Evolutionary conservation across 1,284 basidiomycete genomes (phyloP), one percentile per base, ranked within the genome.

Genomic region (Xerocomus minutiporus): DNA sequence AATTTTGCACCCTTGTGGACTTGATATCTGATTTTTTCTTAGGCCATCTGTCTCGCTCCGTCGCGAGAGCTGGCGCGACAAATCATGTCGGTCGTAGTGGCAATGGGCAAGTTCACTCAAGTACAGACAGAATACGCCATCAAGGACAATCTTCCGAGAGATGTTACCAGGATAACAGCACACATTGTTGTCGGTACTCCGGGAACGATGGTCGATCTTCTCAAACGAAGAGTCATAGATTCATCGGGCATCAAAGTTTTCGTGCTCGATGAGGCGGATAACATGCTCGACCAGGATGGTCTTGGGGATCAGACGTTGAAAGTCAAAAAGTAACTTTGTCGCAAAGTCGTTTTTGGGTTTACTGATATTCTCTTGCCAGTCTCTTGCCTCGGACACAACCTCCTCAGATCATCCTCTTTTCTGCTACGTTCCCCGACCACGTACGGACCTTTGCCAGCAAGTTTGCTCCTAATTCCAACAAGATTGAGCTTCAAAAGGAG

Each of bases 211-310:
- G 81, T 84, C 38, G 93, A 97, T 71, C 83, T 97, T 68, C 80
- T 91, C 58, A 75, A 82, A 61, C 77, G 81, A 58, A 82, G 75
- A 68, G 80, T 88, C 46, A 81, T 95, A 57, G 92, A 98, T 65
- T 76, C 87, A 7, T 82, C 78, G 49, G 77, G 86, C 36, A 82
- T 99, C 67, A 93, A 92, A 67, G 92, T 97, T 9, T 94, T 99
- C 57, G 96, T 99, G 9, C 78, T 99, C 20, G 97, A 99, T 67
- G 97, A 99, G 74, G 97, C 97, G 31, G 97, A 99, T 73, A 97
- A 97, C 72, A 97, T 99, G 94, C 78, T 99, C 59, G 94, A 96
- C 68, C 86, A 93, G 66, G 93, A 96, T 69, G 93, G 95, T 23
- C 74, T 99, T 49, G 93, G 93, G n/a, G 97, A 99, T 63, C 96